phyloP scores from a whole-genome alignment of 805 yeast species.

The Candida vartiovaarae region DNA sequence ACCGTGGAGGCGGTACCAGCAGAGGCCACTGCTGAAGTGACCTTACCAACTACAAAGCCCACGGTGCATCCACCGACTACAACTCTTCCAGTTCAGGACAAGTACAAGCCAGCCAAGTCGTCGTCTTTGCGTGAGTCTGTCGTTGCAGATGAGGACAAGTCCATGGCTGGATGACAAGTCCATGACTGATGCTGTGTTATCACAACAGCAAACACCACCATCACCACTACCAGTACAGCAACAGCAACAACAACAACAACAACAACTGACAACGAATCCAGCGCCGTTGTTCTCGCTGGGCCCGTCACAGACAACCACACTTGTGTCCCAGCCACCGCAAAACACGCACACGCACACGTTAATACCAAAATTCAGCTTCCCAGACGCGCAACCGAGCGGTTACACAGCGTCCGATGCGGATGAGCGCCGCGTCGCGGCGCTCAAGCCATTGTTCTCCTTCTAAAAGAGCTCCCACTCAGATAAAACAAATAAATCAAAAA shows the following conservation, averaged over 20 bases:
- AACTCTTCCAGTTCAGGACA: constrained; percentile 5
- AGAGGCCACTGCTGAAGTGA: no score
- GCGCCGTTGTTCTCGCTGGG: no score
- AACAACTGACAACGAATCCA: not conserved
- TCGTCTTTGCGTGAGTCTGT: constrained; percentile 31
- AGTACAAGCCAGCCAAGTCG: constrained; percentile 31
- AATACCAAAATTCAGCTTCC: not conserved
- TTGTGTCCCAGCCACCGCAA: not conserved
- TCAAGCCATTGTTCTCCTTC: not conserved
- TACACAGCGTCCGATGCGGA: not conserved
- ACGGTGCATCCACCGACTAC: not conserved
- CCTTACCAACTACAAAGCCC: not conserved
- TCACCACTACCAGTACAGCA: constrained; percentile 1
- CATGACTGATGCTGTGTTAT: not conserved
- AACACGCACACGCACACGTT: not conserved
- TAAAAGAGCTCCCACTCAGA: not conserved
- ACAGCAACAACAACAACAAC: not conserved
- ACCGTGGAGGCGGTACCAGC: not conserved
- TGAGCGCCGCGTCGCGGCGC: not conserved
- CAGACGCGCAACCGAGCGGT: not conserved
- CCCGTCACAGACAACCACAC: not conserved
- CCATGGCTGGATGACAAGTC: constrained; percentile 4
- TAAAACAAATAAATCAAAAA: no score
- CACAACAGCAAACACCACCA: not conserved
- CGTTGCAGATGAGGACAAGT: constrained; percentile 7